Conservation (phyloP, 345 rosid species). For the Cardamine occulta region DNA sequence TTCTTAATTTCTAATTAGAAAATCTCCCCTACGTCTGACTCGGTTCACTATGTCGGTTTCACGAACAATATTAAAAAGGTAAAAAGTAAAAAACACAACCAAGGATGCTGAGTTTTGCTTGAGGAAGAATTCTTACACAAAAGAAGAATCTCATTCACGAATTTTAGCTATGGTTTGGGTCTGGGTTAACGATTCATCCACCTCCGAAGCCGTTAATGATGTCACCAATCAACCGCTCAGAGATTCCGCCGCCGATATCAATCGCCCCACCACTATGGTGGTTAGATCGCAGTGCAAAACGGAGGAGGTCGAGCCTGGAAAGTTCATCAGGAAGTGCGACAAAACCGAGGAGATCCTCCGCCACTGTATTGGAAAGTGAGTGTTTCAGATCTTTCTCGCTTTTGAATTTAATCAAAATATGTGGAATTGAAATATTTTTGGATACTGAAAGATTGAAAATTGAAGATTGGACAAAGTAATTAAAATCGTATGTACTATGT, state of each 20-base stretch:
- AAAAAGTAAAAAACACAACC: neutral
- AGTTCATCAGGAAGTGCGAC: slow-evolving; percentile 82
- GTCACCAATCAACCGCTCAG: slow-evolving; percentile 17
- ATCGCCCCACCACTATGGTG: slow-evolving; percentile 63
- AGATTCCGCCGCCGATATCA: slow-evolving; percentile 45
- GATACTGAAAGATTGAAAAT: neutral
- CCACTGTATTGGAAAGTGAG: slow-evolving; percentile 76
- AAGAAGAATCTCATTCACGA: slow-evolving; percentile 23
- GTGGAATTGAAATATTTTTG: neutral
- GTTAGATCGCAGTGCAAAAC: slow-evolving; percentile 77
- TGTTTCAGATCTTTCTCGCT: neutral
- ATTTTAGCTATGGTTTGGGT: slow-evolving; percentile 64
- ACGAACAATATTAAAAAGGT: neutral
- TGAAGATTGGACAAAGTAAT: neutral
- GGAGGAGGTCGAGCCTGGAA: slow-evolving; percentile 91
- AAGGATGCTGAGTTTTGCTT: neutral
- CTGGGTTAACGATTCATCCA: slow-evolving; percentile 56
- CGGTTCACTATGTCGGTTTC: neutral
- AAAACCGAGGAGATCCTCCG: slow-evolving; percentile 75
- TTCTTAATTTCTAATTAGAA: neutral
- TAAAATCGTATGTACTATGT: neutral
- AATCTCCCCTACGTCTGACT: neutral
- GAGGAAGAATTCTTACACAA: slow-evolving; percentile 26
- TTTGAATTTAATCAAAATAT: neutral
- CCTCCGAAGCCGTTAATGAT: slow-evolving; percentile 26